Evolutionary conservation across 352 stramenopile species (phyloP).

Genomic region (Phytophthora uliginosa): DNA sequence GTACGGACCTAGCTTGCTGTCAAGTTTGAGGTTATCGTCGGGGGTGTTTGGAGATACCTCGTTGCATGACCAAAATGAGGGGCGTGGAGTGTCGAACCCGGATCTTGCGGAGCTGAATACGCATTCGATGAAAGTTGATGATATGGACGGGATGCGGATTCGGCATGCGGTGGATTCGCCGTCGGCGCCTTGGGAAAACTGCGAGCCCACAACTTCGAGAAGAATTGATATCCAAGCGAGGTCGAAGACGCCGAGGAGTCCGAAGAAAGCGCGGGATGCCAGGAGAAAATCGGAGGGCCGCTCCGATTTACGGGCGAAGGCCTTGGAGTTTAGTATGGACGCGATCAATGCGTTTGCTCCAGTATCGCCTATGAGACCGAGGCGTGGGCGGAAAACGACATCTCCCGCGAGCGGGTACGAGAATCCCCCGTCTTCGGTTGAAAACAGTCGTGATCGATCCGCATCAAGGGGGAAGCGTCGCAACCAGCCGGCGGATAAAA

Average conservation of each 20-base stretch:
- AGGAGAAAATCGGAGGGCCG: constrained; percentile 28
- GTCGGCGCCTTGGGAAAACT: constrained; percentile 18
- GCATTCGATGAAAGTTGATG: constrained; percentile 65
- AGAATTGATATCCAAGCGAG: constrained; percentile 45
- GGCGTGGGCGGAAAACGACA: constrained; percentile 21
- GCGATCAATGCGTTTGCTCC: constrained; percentile 25
- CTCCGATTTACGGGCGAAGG: constrained; percentile 29
- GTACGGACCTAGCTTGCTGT: constrained; percentile 42
- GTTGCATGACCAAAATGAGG: constrained; percentile 8
- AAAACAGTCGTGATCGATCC: constrained; percentile 22
- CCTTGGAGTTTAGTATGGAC: constrained; percentile 34
- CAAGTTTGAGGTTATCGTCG: constrained; percentile 34
- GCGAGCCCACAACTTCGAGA: constrained; percentile 29
- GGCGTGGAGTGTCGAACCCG: constrained; percentile 47
- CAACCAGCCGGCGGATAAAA: constrained; percentile 19
- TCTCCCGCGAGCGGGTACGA: constrained; percentile 10
- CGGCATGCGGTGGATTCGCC: constrained; percentile 26
- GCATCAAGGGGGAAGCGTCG: constrained; percentile 31
- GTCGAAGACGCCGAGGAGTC: constrained; percentile 31
- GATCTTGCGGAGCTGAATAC: constrained; percentile 78
- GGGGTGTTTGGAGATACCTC: constrained; percentile 36
- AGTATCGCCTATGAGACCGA: constrained; percentile 22
- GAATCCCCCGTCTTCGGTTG: constrained; percentile 11
- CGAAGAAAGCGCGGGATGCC: constrained; percentile 31
- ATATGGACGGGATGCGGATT: constrained; percentile 31